Conservation (phyloP, 2,329 filamentous ascomycete genomes). For the Fusarium duplospermum region DNA sequence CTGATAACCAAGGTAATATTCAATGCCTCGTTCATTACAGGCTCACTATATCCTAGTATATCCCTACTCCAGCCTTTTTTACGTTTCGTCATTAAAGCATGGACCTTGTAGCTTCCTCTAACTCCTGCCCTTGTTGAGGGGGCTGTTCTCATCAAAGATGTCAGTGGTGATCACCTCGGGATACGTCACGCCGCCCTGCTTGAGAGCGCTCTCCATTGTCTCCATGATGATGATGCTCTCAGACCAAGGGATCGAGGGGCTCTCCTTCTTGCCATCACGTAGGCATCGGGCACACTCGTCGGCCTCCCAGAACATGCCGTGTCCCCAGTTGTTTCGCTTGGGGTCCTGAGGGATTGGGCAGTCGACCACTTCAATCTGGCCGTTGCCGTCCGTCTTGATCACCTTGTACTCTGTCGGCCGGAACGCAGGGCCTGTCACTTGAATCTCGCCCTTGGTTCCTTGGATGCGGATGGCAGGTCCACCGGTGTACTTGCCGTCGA, state of each 20-base stretch:
- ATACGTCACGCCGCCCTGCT: slow-evolving; percentile 65
- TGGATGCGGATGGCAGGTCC: slow-evolving; percentile 82
- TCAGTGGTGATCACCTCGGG: slow-evolving; percentile 67
- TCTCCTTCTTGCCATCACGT: slow-evolving; percentile 81
- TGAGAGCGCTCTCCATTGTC: slow-evolving; percentile 67
- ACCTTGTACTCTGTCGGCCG: slow-evolving; percentile 74
- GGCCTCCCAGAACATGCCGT: slow-evolving; percentile 92
- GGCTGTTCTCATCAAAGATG: slow-evolving; percentile 69
- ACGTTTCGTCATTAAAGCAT: background rate
- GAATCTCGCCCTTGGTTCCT: slow-evolving; percentile 84
- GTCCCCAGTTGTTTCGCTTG: slow-evolving; percentile 65
- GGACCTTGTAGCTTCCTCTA: slow-evolving; percentile 27
- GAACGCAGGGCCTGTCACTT: slow-evolving; percentile 79
- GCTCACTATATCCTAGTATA: background rate
- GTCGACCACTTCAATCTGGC: slow-evolving; percentile 62
- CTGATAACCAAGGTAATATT: slow-evolving; percentile 7
- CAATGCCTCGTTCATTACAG: slow-evolving; percentile 1
- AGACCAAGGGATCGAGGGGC: slow-evolving; percentile 73
- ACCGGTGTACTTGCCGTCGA: slow-evolving; percentile 68
- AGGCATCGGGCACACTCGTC: slow-evolving; percentile 82
- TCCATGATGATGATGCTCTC: slow-evolving; percentile 92
- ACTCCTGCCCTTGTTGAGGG: slow-evolving; percentile 68
- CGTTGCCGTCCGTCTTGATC: slow-evolving; percentile 64
- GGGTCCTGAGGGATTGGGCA: slow-evolving; percentile 65
- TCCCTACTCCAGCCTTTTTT: background rate